These are phyloP conservation scores for Nakazawaea holstii DNA, from an alignment of 805 yeast species.

Conservation along the genomic window DNA sequence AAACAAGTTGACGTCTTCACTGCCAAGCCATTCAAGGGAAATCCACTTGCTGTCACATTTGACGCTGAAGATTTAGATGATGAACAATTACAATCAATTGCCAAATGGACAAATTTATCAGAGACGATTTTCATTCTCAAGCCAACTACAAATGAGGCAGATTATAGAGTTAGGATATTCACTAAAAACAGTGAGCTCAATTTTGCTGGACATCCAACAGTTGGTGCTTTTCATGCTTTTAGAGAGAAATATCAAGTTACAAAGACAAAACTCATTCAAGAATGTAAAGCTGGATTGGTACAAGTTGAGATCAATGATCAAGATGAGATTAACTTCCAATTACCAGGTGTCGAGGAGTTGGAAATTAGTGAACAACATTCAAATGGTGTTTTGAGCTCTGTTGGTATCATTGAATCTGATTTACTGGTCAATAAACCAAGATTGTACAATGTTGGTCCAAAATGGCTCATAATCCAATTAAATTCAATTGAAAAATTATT, in stretches of 20 bases:
- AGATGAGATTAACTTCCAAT: conserved; percentile 25
- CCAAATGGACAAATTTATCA: conserved; percentile 57
- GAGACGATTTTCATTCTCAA: conserved; percentile 49
- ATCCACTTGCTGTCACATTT: conserved; percentile 51
- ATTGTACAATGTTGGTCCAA: conserved; percentile 38
- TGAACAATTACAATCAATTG: conserved; percentile 39
- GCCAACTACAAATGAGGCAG: conserved; percentile 28
- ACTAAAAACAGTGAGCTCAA: conserved; percentile 43
- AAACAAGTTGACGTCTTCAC: conserved; percentile 40
- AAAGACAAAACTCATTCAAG: conserved; percentile 30
- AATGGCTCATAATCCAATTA: conserved; percentile 35
- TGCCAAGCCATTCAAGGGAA: conserved; percentile 35
- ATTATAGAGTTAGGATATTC: conserved; percentile 47
- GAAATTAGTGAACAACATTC: no score
- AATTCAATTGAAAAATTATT: conserved; percentile 26
- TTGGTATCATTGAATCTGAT: not conserved
- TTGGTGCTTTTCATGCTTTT: conserved; percentile 46
- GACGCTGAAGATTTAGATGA: conserved; percentile 32
- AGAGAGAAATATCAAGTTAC: conserved; percentile 31
- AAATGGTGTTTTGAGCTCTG: not conserved
- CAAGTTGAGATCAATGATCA: conserved; percentile 22
- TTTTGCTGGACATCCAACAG: conserved; percentile 63
- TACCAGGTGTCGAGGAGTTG: conserved; percentile 9
- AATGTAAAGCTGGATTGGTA: conserved; percentile 41
- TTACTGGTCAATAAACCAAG: conserved; percentile 19